Evolutionary conservation across 2,329 filamentous ascomycete species (phyloP), one percentile per base, ranked within the genome.

Genomic region (Aureobasidium sp.): DNA sequence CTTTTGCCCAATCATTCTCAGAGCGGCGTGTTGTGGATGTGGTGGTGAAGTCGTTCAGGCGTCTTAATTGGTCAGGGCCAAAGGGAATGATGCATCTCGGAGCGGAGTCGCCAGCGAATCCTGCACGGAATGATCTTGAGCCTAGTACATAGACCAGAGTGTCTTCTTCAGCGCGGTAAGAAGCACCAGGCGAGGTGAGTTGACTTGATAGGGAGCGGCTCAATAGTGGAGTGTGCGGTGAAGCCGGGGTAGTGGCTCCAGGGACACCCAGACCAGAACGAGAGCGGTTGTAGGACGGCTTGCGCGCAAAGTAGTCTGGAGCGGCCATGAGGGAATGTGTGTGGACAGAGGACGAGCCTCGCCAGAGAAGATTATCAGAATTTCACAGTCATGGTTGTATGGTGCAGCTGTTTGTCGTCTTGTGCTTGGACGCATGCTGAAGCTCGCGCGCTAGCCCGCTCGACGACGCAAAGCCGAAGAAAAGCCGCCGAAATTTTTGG

Each of bases 71-170:
- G 65, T 92, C 87, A 0, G 90, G 90, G 0, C 86, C 85, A 72
- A 92, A 93, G 26, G 82, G 79, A 26, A 92, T 77, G 15, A 82
- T 80, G 72, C 93, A 95, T 67, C 82, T 77, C 17, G 92, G 92
- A 3, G 80, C 76, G 47, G 86, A 83, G 73, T 96, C 92, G 57
- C 92, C 92, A 6, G 92, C 90, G 71, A 97, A 94, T 0, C 94
- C 94, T 10, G 88, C 87, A 48, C 88, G 85, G 29, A 97, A 74
- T 74, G 86, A 88, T 26, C 93, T 84, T 10, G 89, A 84, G 1
- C 92, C 92, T 39, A 97, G 73, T 72, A 97, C 92, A 57, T 97
- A 79, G 46, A 99, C 82, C 5, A 96, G 76, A 7, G 87, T 80
- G 67, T 97, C 94, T 70, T 99, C 94, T 63, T 85, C 81, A 53